Evolutionary conservation across 2,329 filamentous ascomycete genomes (phyloP).

Genomic region (Gaeumannomyces tritici): DNA sequence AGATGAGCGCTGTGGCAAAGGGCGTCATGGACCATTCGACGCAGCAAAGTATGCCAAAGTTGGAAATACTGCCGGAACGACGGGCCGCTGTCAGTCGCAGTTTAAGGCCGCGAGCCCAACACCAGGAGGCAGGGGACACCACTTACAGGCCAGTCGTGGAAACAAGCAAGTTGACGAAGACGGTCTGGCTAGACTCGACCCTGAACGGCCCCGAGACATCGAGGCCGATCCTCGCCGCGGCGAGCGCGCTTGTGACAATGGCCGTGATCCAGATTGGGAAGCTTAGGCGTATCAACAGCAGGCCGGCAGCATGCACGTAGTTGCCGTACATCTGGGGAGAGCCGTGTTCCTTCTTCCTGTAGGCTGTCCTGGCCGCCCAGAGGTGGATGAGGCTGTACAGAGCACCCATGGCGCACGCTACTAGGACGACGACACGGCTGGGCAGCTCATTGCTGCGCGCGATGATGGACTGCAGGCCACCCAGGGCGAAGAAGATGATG

Average conservation of each 20-base stretch:
- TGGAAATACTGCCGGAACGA: background rate
- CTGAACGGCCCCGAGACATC: conserved; percentile 11
- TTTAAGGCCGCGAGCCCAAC: too few relatives aligned
- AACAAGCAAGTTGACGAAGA: conserved; percentile 20
- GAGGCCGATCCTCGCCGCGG: conserved; percentile 13
- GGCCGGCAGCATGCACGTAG: conserved; percentile 18
- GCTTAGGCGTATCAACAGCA: conserved; percentile 18
- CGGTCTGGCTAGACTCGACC: conserved; percentile 11
- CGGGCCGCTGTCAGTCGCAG: background rate
- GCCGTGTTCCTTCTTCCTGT: conserved; percentile 10
- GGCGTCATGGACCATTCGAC: conserved; percentile 2
- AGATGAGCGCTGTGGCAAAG: conserved; percentile 1
- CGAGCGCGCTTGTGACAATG: conserved; percentile 17
- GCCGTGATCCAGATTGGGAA: conserved; percentile 20
- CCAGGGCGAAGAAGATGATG: conserved; percentile 16
- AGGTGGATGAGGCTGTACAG: conserved; percentile 20
- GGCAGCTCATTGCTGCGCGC: conserved; percentile 14
- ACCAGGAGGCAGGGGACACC: background rate
- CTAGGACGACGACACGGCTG: conserved; percentile 20
- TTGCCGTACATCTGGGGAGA: conserved; percentile 18
- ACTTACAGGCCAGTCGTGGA: conserved; percentile 21
- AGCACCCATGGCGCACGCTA: conserved; percentile 15
- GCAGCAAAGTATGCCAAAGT: background rate
- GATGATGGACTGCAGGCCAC: conserved; percentile 13
- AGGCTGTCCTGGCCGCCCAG: conserved; percentile 14